Base-by-base conservation (phyloP, 306 rosid genomes). In the Mimosa bimucronata region DNA sequence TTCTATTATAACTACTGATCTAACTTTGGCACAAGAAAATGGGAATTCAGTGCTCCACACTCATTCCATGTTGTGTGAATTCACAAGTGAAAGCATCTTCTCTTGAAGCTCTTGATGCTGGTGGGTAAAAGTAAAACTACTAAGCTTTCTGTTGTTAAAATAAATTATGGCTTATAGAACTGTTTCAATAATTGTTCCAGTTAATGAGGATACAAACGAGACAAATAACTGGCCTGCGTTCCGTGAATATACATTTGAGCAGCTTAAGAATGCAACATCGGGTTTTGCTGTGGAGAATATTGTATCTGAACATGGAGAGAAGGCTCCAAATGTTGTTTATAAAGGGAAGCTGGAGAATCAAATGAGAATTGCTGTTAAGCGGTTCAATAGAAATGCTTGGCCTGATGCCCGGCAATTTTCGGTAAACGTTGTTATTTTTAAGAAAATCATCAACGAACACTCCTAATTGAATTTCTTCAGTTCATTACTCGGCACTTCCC, bases 271-370 rank as follows among this genome's bases (percentile, higher is more conserved):
- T 67, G 96, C 97, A 11, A 92, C 96, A 66, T 92, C 97, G 72
- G 92, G 96, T 74, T 92, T 92, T 80, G 91, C 96, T 37, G 97
- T 89, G 45, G 97, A 90, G 82, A 90, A 90, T 77, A 92, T 92
- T 83, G 95, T 89, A 64, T 92, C 96, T 48, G 97, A 92, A 82
- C 97, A 90, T 76, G 97, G 94, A 62, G 94, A 92, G 88, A 92
- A 88, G 78, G 97, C 96, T 81, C 96, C 97, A 11, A 92, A 92
- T 83, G 88, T 92, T 85, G 97, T 92, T 75, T 92, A 90, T 81
- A 92, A 82, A 82, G 97, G 97, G 82, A 92, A 92, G 84, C 88
- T 87, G 76, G 96, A 89, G 81, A 92, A 88, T 89, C 97, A 92
- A 74, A 82, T 71, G 80, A 85, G 97, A 80, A 88, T 92, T 76